Evolutionary conservation across 108 stramenopile genomes (phyloP).

Genomic region (Schizochytrium sp.): DNA sequence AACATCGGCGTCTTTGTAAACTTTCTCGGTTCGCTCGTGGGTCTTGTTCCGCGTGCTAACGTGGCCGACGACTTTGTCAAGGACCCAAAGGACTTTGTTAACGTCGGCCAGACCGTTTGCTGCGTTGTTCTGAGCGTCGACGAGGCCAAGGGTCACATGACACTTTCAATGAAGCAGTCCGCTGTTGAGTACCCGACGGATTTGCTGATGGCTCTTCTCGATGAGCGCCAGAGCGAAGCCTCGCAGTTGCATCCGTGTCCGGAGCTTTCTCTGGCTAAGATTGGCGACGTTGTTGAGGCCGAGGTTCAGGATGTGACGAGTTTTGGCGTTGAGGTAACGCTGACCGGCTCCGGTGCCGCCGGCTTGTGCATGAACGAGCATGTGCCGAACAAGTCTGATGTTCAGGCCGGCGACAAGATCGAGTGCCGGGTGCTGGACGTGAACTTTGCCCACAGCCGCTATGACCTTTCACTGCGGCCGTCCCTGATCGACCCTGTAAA

Average conservation of each 20-base stretch:
- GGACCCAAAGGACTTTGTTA: background rate
- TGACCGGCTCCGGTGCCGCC: background rate
- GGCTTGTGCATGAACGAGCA: background rate
- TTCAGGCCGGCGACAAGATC: background rate
- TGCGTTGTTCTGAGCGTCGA: background rate
- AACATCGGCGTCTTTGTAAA: background rate
- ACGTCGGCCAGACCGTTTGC: background rate
- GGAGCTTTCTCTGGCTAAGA: background rate
- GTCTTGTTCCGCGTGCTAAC: background rate
- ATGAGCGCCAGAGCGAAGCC: background rate
- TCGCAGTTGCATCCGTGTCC: background rate
- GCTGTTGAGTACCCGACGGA: background rate
- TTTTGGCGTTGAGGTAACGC: background rate
- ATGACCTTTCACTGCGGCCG: background rate
- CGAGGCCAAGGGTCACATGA: background rate
- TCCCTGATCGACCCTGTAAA: background rate
- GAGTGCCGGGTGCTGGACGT: background rate
- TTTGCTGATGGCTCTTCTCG: background rate
- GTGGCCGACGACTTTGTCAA: background rate
- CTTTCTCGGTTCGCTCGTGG: background rate
- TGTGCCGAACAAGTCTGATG: background rate
- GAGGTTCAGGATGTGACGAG: background rate
- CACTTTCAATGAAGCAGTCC: background rate
- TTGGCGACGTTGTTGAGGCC: background rate
- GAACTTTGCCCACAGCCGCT: background rate